Percentiles rank a stretch among this genome's conserved stretches.
Conservation (phyloP, 495 filamentous ascomycete species). For the Talaromyces trachyspermus region DNA sequence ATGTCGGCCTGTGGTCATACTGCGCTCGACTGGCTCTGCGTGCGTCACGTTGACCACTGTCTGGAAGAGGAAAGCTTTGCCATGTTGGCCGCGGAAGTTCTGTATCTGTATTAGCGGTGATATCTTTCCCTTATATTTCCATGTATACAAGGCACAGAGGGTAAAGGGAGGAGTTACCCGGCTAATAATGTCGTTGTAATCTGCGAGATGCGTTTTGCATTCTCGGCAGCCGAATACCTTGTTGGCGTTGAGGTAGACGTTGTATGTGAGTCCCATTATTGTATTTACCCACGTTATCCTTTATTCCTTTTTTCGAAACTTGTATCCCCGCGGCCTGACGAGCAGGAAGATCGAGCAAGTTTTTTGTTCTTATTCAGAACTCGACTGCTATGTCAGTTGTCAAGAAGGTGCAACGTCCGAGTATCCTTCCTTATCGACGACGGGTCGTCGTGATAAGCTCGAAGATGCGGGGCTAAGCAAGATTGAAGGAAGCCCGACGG, state of each 20-base stretch:
- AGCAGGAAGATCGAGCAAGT: no score
- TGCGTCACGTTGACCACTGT: slow-evolving; percentile 81
- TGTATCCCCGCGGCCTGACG: no score
- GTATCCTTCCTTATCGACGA: no score
- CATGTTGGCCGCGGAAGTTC: slow-evolving; percentile 98
- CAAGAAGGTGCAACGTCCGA: no score
- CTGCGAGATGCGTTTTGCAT: slow-evolving; percentile 92
- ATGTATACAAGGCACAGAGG: slow-evolving; percentile 7
- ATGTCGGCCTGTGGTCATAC: slow-evolving; percentile 97
- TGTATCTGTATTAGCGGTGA: slow-evolving; percentile 26
- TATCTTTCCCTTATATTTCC: background rate
- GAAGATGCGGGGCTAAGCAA: no score
- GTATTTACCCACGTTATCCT: no score
- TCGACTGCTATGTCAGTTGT: no score
- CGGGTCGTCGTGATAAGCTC: no score
- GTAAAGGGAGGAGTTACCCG: slow-evolving; percentile 50
- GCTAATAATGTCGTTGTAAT: slow-evolving; percentile 93
- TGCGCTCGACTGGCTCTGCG: slow-evolving; percentile 79
- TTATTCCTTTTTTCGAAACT: no score
- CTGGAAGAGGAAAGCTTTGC: slow-evolving; percentile 96
- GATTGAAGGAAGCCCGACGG: no score
- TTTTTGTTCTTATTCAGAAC: no score
- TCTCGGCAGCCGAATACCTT: slow-evolving; percentile 93
- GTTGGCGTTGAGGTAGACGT: slow-evolving; percentile 82
- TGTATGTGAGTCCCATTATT: slow-evolving; percentile 90